These are phyloP conservation scores for Jasminum sambac DNA, from an alignment of 257 asterid genomes.

Conservation along the genomic window DNA sequence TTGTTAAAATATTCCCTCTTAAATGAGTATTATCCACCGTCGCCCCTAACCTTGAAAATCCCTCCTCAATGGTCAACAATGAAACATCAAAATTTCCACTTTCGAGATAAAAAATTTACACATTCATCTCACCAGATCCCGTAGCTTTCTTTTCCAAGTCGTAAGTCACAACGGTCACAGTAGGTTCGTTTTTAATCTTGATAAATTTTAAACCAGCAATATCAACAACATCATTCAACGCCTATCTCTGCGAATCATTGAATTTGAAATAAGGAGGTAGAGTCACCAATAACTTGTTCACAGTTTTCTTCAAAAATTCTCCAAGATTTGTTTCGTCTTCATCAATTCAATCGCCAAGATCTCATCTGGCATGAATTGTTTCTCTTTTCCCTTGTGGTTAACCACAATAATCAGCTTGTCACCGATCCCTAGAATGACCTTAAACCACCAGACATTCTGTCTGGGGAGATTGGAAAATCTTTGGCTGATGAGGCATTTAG, in stretches of 20 bases:
- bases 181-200: neutral
- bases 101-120: neutral
- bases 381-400: neutral
- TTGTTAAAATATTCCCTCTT: conserved; percentile 1
- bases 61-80: neutral
- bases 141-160: neutral
- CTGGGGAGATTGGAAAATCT: neutral
- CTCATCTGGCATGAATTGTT: conserved; percentile 1
- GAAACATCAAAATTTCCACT: conserved; percentile 2
- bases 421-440: neutral
- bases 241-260: conserved; percentile 5
- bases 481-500: conserved; percentile 1
- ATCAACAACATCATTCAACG: neutral
- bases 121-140: neutral
- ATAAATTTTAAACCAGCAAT: too few species aligned
- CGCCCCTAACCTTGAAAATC: neutral
- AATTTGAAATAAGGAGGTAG: neutral
- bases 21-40: neutral
- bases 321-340: conserved; percentile 1
- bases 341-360: neutral
- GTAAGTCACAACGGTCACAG: neutral
- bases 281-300: neutral
- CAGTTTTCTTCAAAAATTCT: too few species aligned
- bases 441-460: too few species aligned
- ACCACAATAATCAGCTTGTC: neutral